Percentiles rank a stretch among this genome's conserved stretches.
Evolutionary conservation across 768 basidiomycete species (phyloP).

Genomic region (Mycena alexandri): DNA sequence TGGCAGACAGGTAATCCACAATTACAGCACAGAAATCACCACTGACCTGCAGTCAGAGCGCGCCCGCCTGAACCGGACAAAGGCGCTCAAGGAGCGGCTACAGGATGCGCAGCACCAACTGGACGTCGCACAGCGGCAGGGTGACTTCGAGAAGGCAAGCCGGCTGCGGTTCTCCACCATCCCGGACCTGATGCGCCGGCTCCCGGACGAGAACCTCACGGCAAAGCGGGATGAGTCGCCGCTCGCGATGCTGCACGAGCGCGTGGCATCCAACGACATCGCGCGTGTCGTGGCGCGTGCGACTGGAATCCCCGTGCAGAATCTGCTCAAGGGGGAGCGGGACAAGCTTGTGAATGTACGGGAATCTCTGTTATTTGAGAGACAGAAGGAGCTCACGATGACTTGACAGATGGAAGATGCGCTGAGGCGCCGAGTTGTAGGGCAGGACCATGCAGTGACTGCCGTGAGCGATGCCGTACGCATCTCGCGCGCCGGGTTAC

Average conservation of each 20-base stretch:
- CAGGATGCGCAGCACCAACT: conserved; percentile 89
- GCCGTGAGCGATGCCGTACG: conserved; percentile 93
- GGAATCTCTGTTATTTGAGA: conserved; percentile 7
- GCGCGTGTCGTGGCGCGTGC: conserved; percentile 88
- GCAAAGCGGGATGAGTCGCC: conserved; percentile 56
- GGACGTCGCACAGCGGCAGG: conserved; percentile 90
- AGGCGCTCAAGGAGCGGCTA: conserved; percentile 78
- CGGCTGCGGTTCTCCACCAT: conserved; percentile 88
- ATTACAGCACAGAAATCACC: background rate
- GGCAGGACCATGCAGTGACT: conserved; percentile 90
- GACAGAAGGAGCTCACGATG: conserved; percentile 5
- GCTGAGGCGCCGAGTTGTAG: conserved; percentile 81
- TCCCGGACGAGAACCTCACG: conserved; percentile 63
- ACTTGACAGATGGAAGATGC: conserved; percentile 88
- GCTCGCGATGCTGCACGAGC: conserved; percentile 81
- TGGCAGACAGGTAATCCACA: conserved; percentile 71
- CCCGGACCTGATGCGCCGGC: conserved; percentile 79
- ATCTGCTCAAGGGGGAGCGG: conserved; percentile 87
- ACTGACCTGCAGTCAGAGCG: conserved; percentile 61
- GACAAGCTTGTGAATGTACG: conserved; percentile 88
- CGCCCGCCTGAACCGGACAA: conserved; percentile 73
- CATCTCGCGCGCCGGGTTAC: conserved; percentile 91
- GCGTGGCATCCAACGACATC: conserved; percentile 92
- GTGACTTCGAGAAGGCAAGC: conserved; percentile 87
- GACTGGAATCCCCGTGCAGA: conserved; percentile 93